Conservation (phyloP, 305 asterid species). For the Nicotiana rustica region DNA sequence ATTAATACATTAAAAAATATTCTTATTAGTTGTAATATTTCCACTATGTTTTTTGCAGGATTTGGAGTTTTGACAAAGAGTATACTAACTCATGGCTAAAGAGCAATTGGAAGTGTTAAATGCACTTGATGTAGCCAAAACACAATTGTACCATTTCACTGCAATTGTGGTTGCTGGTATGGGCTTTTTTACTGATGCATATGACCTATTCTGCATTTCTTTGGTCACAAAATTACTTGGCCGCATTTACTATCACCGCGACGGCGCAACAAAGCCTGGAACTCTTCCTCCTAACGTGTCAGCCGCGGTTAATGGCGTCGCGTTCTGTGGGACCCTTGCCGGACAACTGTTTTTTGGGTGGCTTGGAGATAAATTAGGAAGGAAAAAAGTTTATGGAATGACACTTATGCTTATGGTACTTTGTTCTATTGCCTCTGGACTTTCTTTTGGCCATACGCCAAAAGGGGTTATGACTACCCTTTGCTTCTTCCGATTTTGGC, state of each 20-base stretch:
- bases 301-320: slow-evolving; percentile 48
- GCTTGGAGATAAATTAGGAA: slow-evolving; percentile 53
- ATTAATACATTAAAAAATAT: not conserved
- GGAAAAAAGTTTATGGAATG: slow-evolving; percentile 47
- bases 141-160: slow-evolving; percentile 50
- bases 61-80: not conserved
- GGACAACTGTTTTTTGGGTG: slow-evolving; percentile 52
- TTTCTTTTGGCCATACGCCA: slow-evolving; percentile 45
- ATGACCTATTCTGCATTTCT: slow-evolving; percentile 49
- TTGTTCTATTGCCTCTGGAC: slow-evolving; percentile 50
- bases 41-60: not conserved
- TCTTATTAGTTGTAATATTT: not conserved
- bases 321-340: slow-evolving; percentile 44
- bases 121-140: slow-evolving; percentile 52
- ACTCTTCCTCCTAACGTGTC: slow-evolving; percentile 42
- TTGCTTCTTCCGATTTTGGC: slow-evolving; percentile 59
- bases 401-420: slow-evolving; percentile 47
- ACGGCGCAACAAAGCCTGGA: slow-evolving; percentile 41
- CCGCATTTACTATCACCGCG: slow-evolving; percentile 38
- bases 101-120: slow-evolving; percentile 45
- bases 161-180: slow-evolving; percentile 52
- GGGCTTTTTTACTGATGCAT: slow-evolving; percentile 55
- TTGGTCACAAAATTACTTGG: slow-evolving; percentile 44
- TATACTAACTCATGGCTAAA: slow-evolving; percentile 14
- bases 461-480: slow-evolving; percentile 47